phyloP scores from a whole-genome alignment of 2,329 filamentous ascomycete genomes.

The Sphaerulina musiva region DNA sequence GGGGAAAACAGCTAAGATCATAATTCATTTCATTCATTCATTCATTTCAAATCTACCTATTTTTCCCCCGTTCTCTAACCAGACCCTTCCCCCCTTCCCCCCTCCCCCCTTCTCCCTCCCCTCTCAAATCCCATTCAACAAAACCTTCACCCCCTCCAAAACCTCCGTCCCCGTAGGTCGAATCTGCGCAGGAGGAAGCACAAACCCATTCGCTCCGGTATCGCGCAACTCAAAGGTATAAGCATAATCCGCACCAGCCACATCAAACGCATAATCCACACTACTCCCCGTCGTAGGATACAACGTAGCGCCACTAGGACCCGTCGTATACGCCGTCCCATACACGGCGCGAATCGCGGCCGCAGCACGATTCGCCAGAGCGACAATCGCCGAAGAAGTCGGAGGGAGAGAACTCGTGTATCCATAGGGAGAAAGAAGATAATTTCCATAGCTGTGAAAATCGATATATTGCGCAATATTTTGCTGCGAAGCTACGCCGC shows the following conservation, averaged over 20 bases:
- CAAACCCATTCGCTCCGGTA: slow-evolving; percentile 45
- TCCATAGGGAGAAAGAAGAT: slow-evolving; percentile 54
- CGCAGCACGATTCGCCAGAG: slow-evolving; percentile 46
- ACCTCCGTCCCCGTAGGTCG: slow-evolving; percentile 43
- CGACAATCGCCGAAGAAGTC: slow-evolving; percentile 45
- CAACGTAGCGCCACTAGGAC: slow-evolving; percentile 45
- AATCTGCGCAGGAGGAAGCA: slow-evolving; percentile 47
- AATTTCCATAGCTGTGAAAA: slow-evolving; percentile 58
- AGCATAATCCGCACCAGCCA: slow-evolving; percentile 39
- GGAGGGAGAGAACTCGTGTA: slow-evolving; percentile 50
- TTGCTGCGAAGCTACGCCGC: slow-evolving; percentile 39
- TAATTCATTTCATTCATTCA: too few relatives aligned
- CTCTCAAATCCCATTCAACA: slow-evolving; percentile 15
- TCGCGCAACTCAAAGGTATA: slow-evolving; percentile 49
- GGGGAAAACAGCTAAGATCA: too few relatives aligned
- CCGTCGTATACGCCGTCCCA: slow-evolving; percentile 38
- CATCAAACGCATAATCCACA: slow-evolving; percentile 42
- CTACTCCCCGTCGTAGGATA: slow-evolving; percentile 50
- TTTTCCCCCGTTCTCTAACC: too few relatives aligned
- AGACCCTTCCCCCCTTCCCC: too few relatives aligned
- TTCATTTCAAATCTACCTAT: too few relatives aligned
- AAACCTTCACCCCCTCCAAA: slow-evolving; percentile 37
- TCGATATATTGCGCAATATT: slow-evolving; percentile 59
- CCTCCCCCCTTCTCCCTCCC: background rate
- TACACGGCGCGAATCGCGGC: slow-evolving; percentile 53